A percentile compares a stretch with the other conserved stretches of the same genome.
These are phyloP conservation scores for Podaxis carcinomalis DNA, from an alignment of 768 basidiomycete genomes.

Conservation along the genomic window DNA sequence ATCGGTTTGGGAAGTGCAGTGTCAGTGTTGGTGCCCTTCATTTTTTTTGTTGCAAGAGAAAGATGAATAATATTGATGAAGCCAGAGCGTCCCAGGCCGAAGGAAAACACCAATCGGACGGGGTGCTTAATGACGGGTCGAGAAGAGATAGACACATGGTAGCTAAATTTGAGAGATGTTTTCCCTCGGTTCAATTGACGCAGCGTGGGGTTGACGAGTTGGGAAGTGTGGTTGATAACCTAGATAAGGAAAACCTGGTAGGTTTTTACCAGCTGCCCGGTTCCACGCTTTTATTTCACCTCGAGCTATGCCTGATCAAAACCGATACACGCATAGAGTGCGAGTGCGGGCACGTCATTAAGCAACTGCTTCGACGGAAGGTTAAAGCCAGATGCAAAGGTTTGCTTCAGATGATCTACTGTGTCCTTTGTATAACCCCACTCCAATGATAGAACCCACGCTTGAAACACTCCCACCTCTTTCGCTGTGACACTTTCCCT, in stretches of 20 bases:
- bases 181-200: neutral
- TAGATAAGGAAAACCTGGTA: neutral
- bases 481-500: neutral
- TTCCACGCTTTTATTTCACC: neutral
- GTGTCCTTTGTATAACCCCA: neutral
- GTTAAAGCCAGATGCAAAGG: neutral
- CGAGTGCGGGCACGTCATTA: constrained; percentile 1
- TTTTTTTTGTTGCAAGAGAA: neutral
- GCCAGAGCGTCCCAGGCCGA: neutral
- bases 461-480: neutral
- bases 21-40: neutral
- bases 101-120: neutral
- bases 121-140: neutral
- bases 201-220: neutral
- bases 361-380: neutral
- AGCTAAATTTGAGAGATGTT: neutral
- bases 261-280: neutral
- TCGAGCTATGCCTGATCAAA: neutral
- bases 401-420: neutral
- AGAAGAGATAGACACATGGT: neutral
- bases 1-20: neutral
- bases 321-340: neutral
- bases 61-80: neutral
- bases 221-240: neutral
- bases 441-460: neutral